Evolutionary conservation across 2,329 filamentous ascomycete genomes (phyloP), one percentile per base, ranked within the genome.

Genomic region (Lomentospora prolificans): DNA sequence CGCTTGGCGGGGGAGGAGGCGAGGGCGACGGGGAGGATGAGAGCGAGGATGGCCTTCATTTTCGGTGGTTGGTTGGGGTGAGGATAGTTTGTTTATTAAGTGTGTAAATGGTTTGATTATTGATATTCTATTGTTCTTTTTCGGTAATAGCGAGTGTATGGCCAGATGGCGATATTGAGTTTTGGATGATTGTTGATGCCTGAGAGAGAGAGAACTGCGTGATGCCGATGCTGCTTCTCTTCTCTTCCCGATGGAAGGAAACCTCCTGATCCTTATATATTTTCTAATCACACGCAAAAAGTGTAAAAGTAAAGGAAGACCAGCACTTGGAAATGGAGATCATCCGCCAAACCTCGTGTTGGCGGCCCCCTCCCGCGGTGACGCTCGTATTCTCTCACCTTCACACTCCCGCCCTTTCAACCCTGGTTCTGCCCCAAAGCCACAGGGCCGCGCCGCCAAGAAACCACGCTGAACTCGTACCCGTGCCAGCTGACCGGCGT

Each of bases 21-120:
- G 52, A 50, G 39, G 53, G 41, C 41, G 28, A 36, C 44, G 19
- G 50, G 53, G 53, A 33, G n/a, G 30, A 33, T 31, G 51, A 25
- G n/a, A 28, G 44, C 22, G 44, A 48, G 10, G 44, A 33, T 10
- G 53, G 41, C 4, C 53, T 55, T 55, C 53, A 55, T 55, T 48
- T 55, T 46, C 25, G 41, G 52, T 30, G 51, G 22, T 6, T 25
- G 36, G 14, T 7, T 27, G 24, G n/a, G 2, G 30, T 41, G 24
- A 22, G 25, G 8, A 28, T 24, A 7, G 41, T 46, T 24, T 46
- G 36, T 27, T 33, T 36, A 28, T 22, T 28, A 3, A 12, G 19
- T n/a, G 41, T 46, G 30, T 7, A 33, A 12, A 33, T 33, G 30
- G 30, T 33, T 33, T n/a, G 48, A 22, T 25, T 50, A 9, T 25